Conservation (phyloP, 2,329 filamentous ascomycete species). For the Dactylellina parvicollis region DNA sequence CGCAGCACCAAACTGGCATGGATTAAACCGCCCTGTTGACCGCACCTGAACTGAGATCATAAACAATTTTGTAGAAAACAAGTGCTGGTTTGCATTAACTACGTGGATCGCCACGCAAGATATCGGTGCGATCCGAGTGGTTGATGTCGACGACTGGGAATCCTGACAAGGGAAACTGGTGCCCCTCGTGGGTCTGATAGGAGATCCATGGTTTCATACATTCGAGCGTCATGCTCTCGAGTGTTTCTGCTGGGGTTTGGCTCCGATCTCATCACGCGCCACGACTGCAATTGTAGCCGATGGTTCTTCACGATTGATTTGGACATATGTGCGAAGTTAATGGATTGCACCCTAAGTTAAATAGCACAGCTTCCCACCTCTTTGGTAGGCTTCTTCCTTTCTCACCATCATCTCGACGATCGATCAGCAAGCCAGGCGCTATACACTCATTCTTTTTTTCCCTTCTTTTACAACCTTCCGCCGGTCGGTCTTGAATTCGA, state of each 20-base stretch:
- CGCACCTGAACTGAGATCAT: constrained; percentile 4
- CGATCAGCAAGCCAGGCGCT: constrained; percentile 53
- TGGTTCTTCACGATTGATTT: not conserved
- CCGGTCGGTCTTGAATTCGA: constrained; percentile 52
- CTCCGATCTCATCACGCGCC: constrained; percentile 19
- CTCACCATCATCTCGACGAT: constrained; percentile 52
- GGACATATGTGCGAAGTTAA: constrained; percentile 1
- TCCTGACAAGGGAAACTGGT: not conserved
- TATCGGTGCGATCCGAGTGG: constrained; percentile 21
- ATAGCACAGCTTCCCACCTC: constrained; percentile 29
- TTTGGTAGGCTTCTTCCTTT: constrained; percentile 22
- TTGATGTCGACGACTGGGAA: not conserved
- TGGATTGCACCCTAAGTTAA: constrained; percentile 22
- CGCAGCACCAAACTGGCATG: constrained; percentile 41
- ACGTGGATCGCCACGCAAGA: constrained; percentile 1
- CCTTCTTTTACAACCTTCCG: constrained; percentile 38
- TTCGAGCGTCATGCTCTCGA: constrained; percentile 17
- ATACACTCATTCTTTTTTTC: constrained; percentile 45
- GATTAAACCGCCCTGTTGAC: constrained; percentile 13
- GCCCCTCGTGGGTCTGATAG: constrained; percentile 22
- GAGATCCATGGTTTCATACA: constrained; percentile 45
- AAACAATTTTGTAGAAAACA: constrained; percentile 40
- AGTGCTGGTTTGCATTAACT: constrained; percentile 18
- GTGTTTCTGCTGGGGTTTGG: constrained; percentile 11
- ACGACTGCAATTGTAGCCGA: constrained; percentile 21